Evolutionary conservation across 371 early-diverging fungal genomes (phyloP).

Genomic region (Batkoa obscura): DNA sequence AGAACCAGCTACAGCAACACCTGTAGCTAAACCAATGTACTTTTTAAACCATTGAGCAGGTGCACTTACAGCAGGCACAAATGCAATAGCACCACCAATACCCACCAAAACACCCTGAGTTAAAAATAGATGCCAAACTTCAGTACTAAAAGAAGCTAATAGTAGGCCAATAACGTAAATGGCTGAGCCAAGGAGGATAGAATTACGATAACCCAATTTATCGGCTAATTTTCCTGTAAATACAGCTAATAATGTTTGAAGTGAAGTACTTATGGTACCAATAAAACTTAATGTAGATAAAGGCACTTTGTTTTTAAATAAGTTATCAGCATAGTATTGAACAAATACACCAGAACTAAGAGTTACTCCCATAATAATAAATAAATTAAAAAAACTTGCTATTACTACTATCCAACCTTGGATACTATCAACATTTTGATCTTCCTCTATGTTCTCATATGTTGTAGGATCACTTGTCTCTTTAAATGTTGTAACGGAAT

Average conservation of each 20-base stretch:
- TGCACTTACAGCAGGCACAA: conserved; percentile 32
- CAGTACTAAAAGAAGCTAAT: conserved; percentile 6
- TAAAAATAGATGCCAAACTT: conserved; percentile 31
- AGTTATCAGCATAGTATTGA: not conserved
- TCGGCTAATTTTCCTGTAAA: conserved; percentile 19
- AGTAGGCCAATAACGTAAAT: conserved; percentile 20
- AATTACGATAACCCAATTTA: conserved; percentile 18
- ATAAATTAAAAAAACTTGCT: conserved; percentile 12
- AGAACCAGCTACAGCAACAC: conserved; percentile 51
- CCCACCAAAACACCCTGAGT: conserved; percentile 30
- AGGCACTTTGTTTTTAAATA: conserved; percentile 4
- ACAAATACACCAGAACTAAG: conserved; percentile 9
- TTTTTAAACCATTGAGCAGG: conserved; percentile 57
- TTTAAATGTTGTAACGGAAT: too few relatives aligned
- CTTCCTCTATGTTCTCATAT: too few relatives aligned
- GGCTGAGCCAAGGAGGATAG: conserved; percentile 14
- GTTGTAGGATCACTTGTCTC: too few relatives aligned
- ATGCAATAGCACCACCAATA: conserved; percentile 26
- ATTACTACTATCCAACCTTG: conserved; percentile 8
- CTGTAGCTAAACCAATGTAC: conserved; percentile 48
- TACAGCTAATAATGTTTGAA: conserved; percentile 19
- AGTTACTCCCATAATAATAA: conserved; percentile 11
- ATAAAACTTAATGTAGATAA: conserved; percentile 21
- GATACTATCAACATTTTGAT: too few relatives aligned
- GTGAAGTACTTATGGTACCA: conserved; percentile 20